phyloP scores from a whole-genome alignment of 2,329 filamentous ascomycete species.

The Alternaria dauci region DNA sequence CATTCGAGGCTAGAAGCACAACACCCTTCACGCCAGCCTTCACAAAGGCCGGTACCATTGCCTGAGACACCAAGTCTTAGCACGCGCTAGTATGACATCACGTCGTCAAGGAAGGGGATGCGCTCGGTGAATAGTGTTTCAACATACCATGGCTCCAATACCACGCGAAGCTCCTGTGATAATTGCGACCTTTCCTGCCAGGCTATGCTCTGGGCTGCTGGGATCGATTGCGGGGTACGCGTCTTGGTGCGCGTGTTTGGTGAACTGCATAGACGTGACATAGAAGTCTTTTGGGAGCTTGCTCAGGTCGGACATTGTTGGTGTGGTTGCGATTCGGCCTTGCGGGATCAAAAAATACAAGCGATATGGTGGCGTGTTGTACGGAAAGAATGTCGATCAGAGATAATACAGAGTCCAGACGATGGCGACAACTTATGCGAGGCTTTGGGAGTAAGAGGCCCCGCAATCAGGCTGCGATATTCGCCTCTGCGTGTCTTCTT shows the following conservation, averaged over 20 bases:
- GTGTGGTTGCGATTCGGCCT: background rate
- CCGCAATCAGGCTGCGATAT: constrained; percentile 1
- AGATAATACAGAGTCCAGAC: background rate
- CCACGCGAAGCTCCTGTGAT: constrained; percentile 55
- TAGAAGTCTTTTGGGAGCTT: constrained; percentile 23
- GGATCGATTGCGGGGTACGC: constrained; percentile 54
- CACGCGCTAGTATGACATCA: constrained; percentile 1
- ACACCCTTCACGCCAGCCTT: constrained; percentile 46
- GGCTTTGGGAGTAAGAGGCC: background rate
- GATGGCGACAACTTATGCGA: background rate
- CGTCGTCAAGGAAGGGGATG: background rate
- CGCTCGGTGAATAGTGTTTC: background rate
- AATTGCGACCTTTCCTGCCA: constrained; percentile 49
- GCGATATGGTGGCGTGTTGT: background rate
- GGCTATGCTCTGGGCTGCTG: constrained; percentile 37
- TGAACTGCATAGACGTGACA: constrained; percentile 24
- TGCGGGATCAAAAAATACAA: background rate
- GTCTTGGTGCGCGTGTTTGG: constrained; percentile 38
- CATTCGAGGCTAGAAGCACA: constrained; percentile 44
- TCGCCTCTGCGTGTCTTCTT: background rate
- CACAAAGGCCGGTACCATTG: constrained; percentile 46
- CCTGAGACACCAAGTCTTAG: constrained; percentile 19
- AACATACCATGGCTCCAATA: constrained; percentile 41
- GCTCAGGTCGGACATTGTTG: constrained; percentile 17
- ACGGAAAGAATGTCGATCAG: background rate